These are phyloP conservation scores for Prunus armeniaca DNA, from an alignment of 306 rosid species.

Conservation along the genomic window DNA sequence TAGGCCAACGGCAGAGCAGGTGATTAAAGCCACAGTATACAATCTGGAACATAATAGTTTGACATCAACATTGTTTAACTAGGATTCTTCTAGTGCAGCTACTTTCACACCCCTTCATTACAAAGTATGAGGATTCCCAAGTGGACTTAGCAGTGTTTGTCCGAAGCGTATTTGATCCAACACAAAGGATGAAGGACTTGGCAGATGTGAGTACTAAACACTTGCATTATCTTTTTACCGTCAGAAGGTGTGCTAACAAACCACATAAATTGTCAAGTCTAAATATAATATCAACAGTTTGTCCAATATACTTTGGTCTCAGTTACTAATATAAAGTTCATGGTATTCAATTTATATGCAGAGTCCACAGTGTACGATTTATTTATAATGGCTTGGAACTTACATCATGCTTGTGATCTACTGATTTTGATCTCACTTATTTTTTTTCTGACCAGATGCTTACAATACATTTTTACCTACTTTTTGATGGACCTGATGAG, in stretches of 20 bases:
- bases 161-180: slow-evolving; percentile 82
- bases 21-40: slow-evolving; percentile 23
- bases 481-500: slow-evolving; percentile 84
- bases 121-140: slow-evolving; percentile 48
- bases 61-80: slow-evolving; percentile 23
- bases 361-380: not conserved
- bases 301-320: not conserved
- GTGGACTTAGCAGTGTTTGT: slow-evolving; percentile 80
- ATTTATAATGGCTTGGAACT: slow-evolving; percentile 6
- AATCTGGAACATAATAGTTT: slow-evolving; percentile 8
- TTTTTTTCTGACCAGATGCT: slow-evolving; percentile 62
- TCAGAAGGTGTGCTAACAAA: slow-evolving; percentile 5
- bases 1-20: slow-evolving; percentile 96
- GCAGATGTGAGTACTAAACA: slow-evolving; percentile 72
- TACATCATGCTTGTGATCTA: not conserved
- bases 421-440: slow-evolving; percentile 1
- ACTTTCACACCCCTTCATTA: slow-evolving; percentile 81
- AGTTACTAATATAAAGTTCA: not conserved
- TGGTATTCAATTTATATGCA: not conserved
- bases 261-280: not conserved
- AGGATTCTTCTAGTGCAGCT: slow-evolving; percentile 55
- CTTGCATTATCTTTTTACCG: slow-evolving; percentile 1
- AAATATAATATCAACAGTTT: not conserved
- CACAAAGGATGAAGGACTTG: slow-evolving; percentile 90
- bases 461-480: slow-evolving; percentile 84